These are phyloP conservation scores for Jacaranda copaia DNA, from an alignment of 257 asterid species.

Conservation along the genomic window DNA sequence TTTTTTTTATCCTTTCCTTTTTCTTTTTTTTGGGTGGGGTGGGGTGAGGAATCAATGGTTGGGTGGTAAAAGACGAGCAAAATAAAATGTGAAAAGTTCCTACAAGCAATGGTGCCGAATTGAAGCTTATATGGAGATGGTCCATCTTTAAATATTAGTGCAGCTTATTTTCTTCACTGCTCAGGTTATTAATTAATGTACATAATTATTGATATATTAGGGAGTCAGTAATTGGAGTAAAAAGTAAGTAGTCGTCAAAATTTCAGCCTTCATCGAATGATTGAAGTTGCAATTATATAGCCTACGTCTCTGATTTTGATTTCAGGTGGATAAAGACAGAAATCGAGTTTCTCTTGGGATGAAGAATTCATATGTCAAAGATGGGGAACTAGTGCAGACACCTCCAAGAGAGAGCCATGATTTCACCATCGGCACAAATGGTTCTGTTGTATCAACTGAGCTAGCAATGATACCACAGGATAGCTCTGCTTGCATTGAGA, in stretches of 20 bases:
- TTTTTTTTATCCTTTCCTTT: neutral
- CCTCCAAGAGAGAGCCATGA: slow-evolving; percentile 39
- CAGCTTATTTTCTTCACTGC: neutral
- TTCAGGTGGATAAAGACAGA: slow-evolving; percentile 91
- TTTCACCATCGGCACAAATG: slow-evolving; percentile 39
- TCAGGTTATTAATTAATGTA: neutral
- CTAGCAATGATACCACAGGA: slow-evolving; percentile 40
- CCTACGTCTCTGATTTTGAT: slow-evolving; percentile 12
- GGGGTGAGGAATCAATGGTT: neutral
- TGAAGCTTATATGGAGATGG: slow-evolving; percentile 16
- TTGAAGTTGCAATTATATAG: slow-evolving; percentile 25
- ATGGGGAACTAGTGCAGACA: slow-evolving; percentile 46
- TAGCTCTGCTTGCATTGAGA: slow-evolving; percentile 36
- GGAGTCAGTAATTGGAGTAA: neutral
- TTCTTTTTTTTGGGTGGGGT: neutral
- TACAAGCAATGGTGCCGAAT: neutral
- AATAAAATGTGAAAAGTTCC: slow-evolving; percentile 5
- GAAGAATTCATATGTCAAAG: slow-evolving; percentile 72
- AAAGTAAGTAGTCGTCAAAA: neutral
- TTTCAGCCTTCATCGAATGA: neutral
- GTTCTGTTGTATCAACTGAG: slow-evolving; percentile 39
- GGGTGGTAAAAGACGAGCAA: neutral
- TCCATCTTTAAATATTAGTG: neutral
- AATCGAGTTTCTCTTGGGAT: slow-evolving; percentile 88
- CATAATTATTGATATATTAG: too few species aligned